Percentiles rank a stretch among this genome's conserved stretches.
Evolutionary conservation across 768 basidiomycete genomes (phyloP).

Genomic region (Ramaria rubella): DNA sequence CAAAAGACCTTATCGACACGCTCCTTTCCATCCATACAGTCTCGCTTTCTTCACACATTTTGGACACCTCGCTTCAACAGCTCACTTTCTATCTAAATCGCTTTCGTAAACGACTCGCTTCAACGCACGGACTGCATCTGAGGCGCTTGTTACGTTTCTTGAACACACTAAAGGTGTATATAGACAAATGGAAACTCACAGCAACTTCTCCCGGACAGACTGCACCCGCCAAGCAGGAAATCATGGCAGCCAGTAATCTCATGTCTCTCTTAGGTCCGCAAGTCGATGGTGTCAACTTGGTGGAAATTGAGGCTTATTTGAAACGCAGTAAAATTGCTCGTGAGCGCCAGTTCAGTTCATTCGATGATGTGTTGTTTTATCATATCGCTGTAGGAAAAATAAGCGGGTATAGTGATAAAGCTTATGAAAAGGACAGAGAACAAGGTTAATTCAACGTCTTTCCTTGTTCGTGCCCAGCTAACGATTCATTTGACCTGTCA

Average conservation of each 20-base stretch:
- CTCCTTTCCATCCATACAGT: constrained; percentile 80
- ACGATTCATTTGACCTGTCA: background rate
- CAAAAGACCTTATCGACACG: constrained; percentile 81
- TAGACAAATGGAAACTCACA: constrained; percentile 51
- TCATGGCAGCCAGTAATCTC: constrained; percentile 64
- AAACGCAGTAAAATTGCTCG: constrained; percentile 70
- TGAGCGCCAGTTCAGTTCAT: constrained; percentile 27
- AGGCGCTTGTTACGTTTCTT: constrained; percentile 73
- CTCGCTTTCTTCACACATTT: constrained; percentile 47
- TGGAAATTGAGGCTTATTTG: constrained; percentile 78
- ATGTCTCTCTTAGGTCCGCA: constrained; percentile 59
- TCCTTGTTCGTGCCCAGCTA: background rate
- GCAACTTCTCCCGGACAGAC: too few relatives aligned
- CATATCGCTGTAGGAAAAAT: constrained; percentile 54
- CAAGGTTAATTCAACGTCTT: background rate
- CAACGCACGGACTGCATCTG: constrained; percentile 68
- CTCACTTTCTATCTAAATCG: constrained; percentile 68
- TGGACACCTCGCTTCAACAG: constrained; percentile 64
- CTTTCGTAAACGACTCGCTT: constrained; percentile 71
- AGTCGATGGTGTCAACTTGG: constrained; percentile 69
- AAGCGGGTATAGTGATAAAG: constrained; percentile 74
- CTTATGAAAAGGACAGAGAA: constrained; percentile 39
- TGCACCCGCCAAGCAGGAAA: constrained; percentile 20
- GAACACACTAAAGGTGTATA: constrained; percentile 56
- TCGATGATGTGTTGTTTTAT: background rate